phyloP scores from a whole-genome alignment of 129 eudicot species.

The Kitagawia praeruptora region DNA sequence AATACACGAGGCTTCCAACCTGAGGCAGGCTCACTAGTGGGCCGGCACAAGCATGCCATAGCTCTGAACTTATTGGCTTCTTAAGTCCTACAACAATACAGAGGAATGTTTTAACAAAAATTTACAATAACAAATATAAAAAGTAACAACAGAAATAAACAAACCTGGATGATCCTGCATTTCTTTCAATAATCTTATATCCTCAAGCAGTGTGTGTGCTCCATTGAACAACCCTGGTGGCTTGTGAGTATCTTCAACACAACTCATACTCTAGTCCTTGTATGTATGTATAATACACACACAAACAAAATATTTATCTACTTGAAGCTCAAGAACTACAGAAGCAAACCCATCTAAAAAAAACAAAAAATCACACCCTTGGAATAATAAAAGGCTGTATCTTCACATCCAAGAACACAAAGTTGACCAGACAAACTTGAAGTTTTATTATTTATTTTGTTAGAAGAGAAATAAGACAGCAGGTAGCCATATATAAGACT shows the following conservation, averaged over 20 bases:
- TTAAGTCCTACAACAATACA: slow-evolving; percentile 33
- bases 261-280: slow-evolving; percentile 28
- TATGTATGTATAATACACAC: background rate
- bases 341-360: slow-evolving; percentile 26
- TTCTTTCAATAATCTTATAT: slow-evolving; percentile 86
- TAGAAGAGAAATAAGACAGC: background rate
- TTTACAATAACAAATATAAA: background rate
- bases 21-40: slow-evolving; percentile 91
- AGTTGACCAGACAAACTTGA: slow-evolving; percentile 5
- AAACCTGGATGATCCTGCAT: slow-evolving; percentile 92
- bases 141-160: background rate
- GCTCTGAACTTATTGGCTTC: slow-evolving; percentile 78
- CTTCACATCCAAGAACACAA: slow-evolving; percentile 21
- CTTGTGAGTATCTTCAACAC: slow-evolving; percentile 67
- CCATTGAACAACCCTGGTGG: slow-evolving; percentile 56
- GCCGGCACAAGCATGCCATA: slow-evolving; percentile 99
- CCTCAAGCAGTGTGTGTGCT: slow-evolving; percentile 57
- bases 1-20: slow-evolving; percentile 95
- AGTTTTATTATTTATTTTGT: background rate
- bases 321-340: background rate
- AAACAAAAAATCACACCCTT: slow-evolving; percentile 18
- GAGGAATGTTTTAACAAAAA: background rate
- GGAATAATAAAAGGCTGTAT: slow-evolving; percentile 7
- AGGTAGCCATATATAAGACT: background rate
- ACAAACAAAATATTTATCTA: background rate